Conservation (phyloP, 257 asterid species). For the Solanum okadae region DNA sequence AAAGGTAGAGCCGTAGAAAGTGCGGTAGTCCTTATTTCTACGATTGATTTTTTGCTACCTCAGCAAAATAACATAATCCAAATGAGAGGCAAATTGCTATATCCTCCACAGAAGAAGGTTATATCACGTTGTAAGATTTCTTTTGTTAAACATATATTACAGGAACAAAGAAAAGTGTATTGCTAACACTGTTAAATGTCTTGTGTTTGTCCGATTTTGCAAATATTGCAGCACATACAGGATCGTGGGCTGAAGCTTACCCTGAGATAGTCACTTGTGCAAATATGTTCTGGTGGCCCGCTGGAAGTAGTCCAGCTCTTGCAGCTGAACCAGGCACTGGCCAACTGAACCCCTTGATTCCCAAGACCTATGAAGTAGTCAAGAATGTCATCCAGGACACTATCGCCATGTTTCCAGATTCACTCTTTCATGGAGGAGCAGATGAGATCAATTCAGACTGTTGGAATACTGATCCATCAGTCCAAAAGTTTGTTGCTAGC, state of each 20-base stretch:
- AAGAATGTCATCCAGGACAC: slow-evolving; percentile 49
- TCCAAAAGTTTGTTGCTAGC: slow-evolving; percentile 40
- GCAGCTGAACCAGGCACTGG: slow-evolving; percentile 95
- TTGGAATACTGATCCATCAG: slow-evolving; percentile 61
- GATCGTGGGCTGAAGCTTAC: slow-evolving; percentile 89
- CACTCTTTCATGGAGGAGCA: slow-evolving; percentile 69
- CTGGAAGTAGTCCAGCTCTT: slow-evolving; percentile 43
- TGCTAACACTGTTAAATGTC: neutral
- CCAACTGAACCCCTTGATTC: slow-evolving; percentile 70
- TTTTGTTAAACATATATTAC: neutral
- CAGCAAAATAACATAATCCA: neutral
- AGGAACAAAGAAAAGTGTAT: neutral
- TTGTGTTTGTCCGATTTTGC: neutral
- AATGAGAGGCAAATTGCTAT: neutral
- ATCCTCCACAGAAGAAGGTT: neutral
- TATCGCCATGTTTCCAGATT: slow-evolving; percentile 62
- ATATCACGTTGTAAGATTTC: neutral
- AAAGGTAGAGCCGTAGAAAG: too few relatives aligned
- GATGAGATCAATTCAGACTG: slow-evolving; percentile 75
- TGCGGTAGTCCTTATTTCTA: neutral
- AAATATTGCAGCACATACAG: slow-evolving; percentile 68
- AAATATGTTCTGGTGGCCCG: slow-evolving; percentile 83
- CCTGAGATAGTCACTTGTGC: slow-evolving; percentile 80
- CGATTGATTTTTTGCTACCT: neutral
- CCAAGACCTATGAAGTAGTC: slow-evolving; percentile 59